These are phyloP conservation scores for Acanthamoeba rhysodes DNA, from an alignment of 208 protist genomes.

Conservation along the genomic window DNA sequence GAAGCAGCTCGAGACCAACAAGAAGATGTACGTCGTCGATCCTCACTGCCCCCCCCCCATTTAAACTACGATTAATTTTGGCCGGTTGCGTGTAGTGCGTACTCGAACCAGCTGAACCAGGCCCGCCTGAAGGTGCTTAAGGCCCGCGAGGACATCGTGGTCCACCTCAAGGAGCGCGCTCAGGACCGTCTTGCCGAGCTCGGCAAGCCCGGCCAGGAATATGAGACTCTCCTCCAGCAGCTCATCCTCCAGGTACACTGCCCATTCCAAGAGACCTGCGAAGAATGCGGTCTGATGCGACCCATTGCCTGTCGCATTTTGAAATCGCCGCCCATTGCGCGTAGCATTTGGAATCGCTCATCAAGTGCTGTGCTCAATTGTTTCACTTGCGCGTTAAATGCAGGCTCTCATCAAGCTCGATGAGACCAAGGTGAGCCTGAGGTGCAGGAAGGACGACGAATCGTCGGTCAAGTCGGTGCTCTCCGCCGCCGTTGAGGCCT, in stretches of 20 bases:
- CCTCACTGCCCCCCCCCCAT: conserved; percentile 23
- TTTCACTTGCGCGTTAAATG: neutral
- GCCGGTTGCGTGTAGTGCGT: conserved; percentile 74
- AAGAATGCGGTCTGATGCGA: neutral
- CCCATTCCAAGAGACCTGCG: neutral
- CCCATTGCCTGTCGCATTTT: neutral
- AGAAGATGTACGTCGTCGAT: conserved; percentile 87
- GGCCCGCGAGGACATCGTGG: conserved; percentile 87
- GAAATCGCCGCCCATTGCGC: neutral
- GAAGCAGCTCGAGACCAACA: conserved; percentile 92
- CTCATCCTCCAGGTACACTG: conserved; percentile 88
- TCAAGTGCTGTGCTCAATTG: neutral
- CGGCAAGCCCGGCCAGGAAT: conserved; percentile 81
- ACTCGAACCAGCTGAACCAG: conserved; percentile 91
- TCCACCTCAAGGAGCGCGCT: conserved; percentile 80
- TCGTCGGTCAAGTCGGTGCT: conserved; percentile 79
- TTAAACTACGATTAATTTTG: neutral
- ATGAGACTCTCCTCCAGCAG: conserved; percentile 86
- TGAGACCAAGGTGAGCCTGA: conserved; percentile 85
- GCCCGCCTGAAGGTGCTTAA: conserved; percentile 90
- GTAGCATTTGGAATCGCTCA: no score
- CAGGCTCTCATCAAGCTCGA: conserved; percentile 83
- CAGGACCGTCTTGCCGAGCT: conserved; percentile 84
- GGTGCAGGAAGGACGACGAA: conserved; percentile 86
- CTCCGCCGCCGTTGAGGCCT: conserved; percentile 76